Evolutionary conservation across 2,329 filamentous ascomycete genomes (phyloP), one percentile per base, ranked within the genome.

Genomic region (Sporothrix dimorphospora): DNA sequence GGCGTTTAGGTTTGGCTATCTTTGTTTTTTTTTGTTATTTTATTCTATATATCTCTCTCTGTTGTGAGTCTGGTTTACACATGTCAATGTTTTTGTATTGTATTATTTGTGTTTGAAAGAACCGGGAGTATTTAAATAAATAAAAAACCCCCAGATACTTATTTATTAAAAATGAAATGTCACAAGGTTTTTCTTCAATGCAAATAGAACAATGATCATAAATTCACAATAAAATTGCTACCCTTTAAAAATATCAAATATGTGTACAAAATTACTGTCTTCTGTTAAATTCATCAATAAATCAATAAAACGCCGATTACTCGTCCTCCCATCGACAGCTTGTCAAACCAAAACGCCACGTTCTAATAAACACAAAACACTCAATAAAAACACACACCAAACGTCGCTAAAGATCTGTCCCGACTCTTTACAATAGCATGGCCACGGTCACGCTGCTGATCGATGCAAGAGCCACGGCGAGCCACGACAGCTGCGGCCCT

Each of bases 401-500:
- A 57, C 40, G 24, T 6, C 38, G 34, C 21, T 30, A 38, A 12
- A 12, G n/a, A 47, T 49, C 47, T 66, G 40, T n/a, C 34, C 67
- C 8, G n/a, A 47, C 38, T 19, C 12, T 68, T 55, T 67, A 70
- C 51, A 68, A 12, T n/a, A 45, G 21, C 34, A n/a, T 24, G n/a
- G 40, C n/a, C 19, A 38, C 51, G 16, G 63, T 34, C 24, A 9
- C 38, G 12, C 68, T 34, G 21, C 27, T 71, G 7, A 55, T 53
- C 1, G 47, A 59, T 21, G 63, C 74, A 38, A 73, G 16, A 3
- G 45, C 49, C 59, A 72, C 42, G 14, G 42, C 55, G 9, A 24
- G 19, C 70, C 38, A 72, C 55, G 72, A 24, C 51, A 51, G 21
- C 16, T 7, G 63, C 21, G 72, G 57, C 27, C 71, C 71, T 19